Evolutionary conservation across 768 basidiomycete genomes (phyloP), one percentile per base, ranked within the genome.

Genomic region (Tulasnella sp.): DNA sequence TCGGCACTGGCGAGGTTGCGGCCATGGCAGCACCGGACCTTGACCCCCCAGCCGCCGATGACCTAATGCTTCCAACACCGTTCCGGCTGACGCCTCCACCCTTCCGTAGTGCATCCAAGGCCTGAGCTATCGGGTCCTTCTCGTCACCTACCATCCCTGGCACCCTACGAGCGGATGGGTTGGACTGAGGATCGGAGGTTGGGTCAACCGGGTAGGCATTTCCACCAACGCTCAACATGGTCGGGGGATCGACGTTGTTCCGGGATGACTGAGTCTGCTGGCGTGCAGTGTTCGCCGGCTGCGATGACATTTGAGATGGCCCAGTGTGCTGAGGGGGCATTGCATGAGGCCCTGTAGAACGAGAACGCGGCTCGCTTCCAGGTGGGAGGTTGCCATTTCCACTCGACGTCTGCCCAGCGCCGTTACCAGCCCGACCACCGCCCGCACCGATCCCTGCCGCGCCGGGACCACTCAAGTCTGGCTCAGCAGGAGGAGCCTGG

Each of bases 401-500:
- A 38, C 34, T 15, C 15, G 34, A 38, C 15, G 34, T 7, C 19
- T 7, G 7, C n/a, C 19, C 19, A 48, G 19, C 47, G 47, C 47
- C 10, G 13, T 4, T 47, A 23, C 44, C 41, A n/a, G 51, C 21
- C 9, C 51, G 51, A 17, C 4, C 50, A 15, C 58, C 58, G 15
- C 80, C 83, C 3, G 86, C 85, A 15, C 88, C 88, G 4, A 88
- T 74, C 15, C 88, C 88, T 1, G 85, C 85, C 1, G 75, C 73
- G 62, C 88, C 86, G 8, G 77, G 70, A 4, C 73, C 54, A 3
- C 55, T 38, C 7, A 38, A 38, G 34, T 38, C 34, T 0, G 77
- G 74, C 43, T 81, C 82, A 10, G 23, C 76, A 23, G 67, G 73
- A 75, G 74, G 29, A 3, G 64, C 64, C 15, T 73, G 68, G 4